Evolutionary conservation across 78 protist species (phyloP), one percentile per base, ranked within the genome.

Genomic region (Cyanophora paradoxa): DNA sequence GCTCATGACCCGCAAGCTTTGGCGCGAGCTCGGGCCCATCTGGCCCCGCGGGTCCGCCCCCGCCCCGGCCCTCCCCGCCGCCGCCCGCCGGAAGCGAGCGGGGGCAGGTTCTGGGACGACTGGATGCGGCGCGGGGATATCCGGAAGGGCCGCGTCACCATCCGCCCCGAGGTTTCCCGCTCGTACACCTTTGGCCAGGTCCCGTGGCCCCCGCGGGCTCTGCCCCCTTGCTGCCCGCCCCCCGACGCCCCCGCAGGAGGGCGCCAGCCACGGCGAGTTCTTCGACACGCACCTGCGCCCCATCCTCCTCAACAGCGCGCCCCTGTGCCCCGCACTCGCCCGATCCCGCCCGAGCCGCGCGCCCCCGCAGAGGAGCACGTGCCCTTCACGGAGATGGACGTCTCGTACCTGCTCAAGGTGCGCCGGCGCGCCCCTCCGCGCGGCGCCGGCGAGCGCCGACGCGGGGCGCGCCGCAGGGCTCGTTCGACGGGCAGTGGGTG

Each of bases 91-190:
- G 7, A 19, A 3, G 58, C 19, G n/a, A 3, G 58, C n/a, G 58
- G 8, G 58, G 7, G 58, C n/a, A 66, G 82, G 46, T 86, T 82
- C 66, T 92, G 96, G 93, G 96, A 89, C 74, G 90, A 87, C 41
- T 92, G 90, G 86, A 31, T 89, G n/a, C 7, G 7, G 58, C 50
- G 50, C 50, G 50, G 24, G 50, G 7, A 13, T 44, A 13, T 44
- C 59, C 59, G 8, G 59, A 22, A 22, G 59, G n/a, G 13, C 8
- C n/a, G 50, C 8, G n/a, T 44, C 50, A 44, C 8, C n/a, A 44
- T 8, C n/a, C 50, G 50, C 26, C 96, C 93, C 10, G 89, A 87
- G 28, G 36, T 89, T 3, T 74, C 93, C 26, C 68, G 93, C 33
- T 83, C 88, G 0, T 44, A 44, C 8, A 14, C 66, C 26, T 59